phyloP scores from a whole-genome alignment of 2,329 filamentous ascomycete genomes.

The Zymoseptoria passerinii region DNA sequence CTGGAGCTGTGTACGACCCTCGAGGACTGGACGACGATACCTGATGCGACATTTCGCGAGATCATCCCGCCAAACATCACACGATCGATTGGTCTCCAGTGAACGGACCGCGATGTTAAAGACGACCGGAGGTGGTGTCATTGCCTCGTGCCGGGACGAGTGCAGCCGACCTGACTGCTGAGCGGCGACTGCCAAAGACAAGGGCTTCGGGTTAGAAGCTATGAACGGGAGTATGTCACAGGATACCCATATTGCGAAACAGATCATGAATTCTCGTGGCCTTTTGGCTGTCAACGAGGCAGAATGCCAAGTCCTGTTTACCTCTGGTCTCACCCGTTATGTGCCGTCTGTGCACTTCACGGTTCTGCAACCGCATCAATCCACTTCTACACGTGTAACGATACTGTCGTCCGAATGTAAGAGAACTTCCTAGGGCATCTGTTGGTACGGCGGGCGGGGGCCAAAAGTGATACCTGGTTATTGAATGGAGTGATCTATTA shows the following conservation, averaged over 20 bases:
- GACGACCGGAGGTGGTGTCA: background rate
- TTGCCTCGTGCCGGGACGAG: background rate
- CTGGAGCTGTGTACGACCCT: background rate
- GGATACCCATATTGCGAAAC: background rate
- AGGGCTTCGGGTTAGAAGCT: background rate
- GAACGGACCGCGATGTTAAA: background rate
- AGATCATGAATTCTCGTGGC: too few species aligned
- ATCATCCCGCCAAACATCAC: background rate
- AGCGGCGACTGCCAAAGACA: background rate
- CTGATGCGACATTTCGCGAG: background rate
- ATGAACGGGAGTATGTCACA: background rate
- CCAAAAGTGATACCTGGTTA: too few species aligned
- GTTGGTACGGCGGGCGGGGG: too few species aligned
- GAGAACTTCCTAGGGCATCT: too few species aligned
- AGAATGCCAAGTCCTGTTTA: too few species aligned
- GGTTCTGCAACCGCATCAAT: too few species aligned
- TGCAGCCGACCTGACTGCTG: background rate
- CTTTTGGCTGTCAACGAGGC: too few species aligned
- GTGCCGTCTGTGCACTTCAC: too few species aligned
- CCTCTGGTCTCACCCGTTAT: too few species aligned
- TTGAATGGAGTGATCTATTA: too few species aligned
- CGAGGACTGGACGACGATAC: background rate
- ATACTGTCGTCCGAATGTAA: too few species aligned
- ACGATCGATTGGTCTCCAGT: background rate
- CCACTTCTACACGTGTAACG: too few species aligned